These are phyloP conservation scores for Chrysoporthe cubensis DNA, from an alignment of 2,329 filamentous ascomycete genomes.

Conservation along the genomic window DNA sequence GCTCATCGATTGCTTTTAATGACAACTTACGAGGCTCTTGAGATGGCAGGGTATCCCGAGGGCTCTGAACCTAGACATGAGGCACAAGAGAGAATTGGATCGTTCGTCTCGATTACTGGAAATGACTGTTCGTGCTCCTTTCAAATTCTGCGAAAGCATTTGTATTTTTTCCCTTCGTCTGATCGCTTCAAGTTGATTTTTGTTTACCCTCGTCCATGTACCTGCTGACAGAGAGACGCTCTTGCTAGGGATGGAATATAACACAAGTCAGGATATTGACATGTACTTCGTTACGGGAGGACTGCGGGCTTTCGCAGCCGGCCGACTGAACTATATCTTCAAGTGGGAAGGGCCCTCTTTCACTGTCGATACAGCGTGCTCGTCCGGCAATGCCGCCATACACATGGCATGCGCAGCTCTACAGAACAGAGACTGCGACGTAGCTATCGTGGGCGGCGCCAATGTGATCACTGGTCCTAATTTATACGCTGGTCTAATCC, in stretches of 20 bases:
- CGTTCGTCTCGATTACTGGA: too few species aligned
- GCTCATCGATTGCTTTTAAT: constrained; percentile 9
- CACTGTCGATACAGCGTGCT: constrained; percentile 43
- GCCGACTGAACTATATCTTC: constrained; percentile 39
- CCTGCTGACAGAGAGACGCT: too few species aligned
- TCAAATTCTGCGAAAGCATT: too few species aligned
- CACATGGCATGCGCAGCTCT: constrained; percentile 41
- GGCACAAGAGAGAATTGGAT: too few species aligned
- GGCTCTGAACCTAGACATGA: too few species aligned
- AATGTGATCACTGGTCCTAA: constrained; percentile 36
- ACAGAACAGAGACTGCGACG: constrained; percentile 34
- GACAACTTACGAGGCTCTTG: constrained; percentile 19
- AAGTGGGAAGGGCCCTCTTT: constrained; percentile 39
- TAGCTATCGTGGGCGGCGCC: constrained; percentile 39
- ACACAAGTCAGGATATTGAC: constrained; percentile 9
- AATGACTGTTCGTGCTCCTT: too few species aligned
- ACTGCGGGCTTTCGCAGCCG: constrained; percentile 34
- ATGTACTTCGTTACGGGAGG: constrained; percentile 10
- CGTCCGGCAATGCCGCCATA: constrained; percentile 42
- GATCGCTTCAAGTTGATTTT: too few species aligned
- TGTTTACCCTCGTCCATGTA: too few species aligned
- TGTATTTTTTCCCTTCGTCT: too few species aligned
- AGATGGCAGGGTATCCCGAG: constrained; percentile 4
- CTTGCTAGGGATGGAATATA: constrained; percentile 5
- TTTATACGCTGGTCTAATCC: constrained; percentile 31